Percentiles rank a stretch among this genome's conserved stretches.
Conservation (phyloP, 78 protist genomes). For the Pigoraptor vietnamica region DNA sequence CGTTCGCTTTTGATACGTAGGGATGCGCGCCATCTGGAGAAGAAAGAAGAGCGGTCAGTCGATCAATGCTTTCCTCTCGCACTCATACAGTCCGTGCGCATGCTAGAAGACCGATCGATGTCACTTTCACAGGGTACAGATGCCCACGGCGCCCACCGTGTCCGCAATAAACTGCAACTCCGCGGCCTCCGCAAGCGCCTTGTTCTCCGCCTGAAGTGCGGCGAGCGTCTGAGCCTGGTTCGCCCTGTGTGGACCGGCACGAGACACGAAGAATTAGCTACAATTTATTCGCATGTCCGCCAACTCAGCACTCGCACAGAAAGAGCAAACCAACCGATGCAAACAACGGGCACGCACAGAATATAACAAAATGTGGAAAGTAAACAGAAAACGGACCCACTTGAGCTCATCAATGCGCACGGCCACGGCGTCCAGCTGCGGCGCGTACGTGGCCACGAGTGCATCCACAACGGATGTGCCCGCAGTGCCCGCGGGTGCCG, state of each 20-base stretch:
- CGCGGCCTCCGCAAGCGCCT: neutral
- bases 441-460: neutral
- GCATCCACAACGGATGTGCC: neutral
- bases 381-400: neutral
- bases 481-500: no score
- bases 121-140: no score
- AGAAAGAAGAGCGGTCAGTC: neutral
- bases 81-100: neutral
- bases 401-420: neutral
- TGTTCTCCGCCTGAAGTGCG: neutral
- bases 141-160: no score
- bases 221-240: neutral
- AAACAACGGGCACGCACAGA: neutral
- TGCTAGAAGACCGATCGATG: neutral
- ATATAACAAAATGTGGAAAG: neutral
- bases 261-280: no score
- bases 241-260: neutral
- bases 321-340: neutral
- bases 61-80: no score
- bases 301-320: neutral
- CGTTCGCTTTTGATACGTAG: neutral
- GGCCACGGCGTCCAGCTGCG: neutral
- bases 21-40: neutral
- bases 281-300: no score
- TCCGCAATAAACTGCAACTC: neutral